Evolutionary conservation across 2,329 filamentous ascomycete genomes (phyloP).

Genomic region (Diplodia mutila): DNA sequence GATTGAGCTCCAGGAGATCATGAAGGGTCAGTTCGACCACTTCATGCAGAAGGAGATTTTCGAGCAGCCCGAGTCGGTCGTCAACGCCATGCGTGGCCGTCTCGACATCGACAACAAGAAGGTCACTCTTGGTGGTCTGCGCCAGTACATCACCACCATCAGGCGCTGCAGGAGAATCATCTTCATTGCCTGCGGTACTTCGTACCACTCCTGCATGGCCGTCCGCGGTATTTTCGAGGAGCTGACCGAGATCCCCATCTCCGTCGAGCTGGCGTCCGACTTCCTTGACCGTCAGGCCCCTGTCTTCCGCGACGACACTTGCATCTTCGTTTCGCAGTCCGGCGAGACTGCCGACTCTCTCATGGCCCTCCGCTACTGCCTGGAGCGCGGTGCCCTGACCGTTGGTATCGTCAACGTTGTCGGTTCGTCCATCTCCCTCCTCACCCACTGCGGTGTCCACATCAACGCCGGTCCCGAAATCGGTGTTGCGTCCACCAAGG

Average conservation of each 20-base stretch:
- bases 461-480: slow-evolving; percentile 99
- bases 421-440: slow-evolving; percentile 95
- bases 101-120: slow-evolving; percentile 91
- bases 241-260: slow-evolving; percentile 95
- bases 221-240: slow-evolving; percentile 98
- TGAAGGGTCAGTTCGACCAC: slow-evolving; percentile 99
- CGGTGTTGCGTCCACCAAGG: slow-evolving; percentile 98
- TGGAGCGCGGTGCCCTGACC: slow-evolving; percentile 95
- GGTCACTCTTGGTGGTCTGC: slow-evolving; percentile 92
- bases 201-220: slow-evolving; percentile 99
- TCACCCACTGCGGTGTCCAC: slow-evolving; percentile 99
- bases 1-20: slow-evolving; percentile 99
- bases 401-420: slow-evolving; percentile 99
- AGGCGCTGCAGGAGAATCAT: slow-evolving; percentile 96
- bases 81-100: slow-evolving; percentile 99
- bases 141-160: slow-evolving; percentile 96
- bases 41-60: slow-evolving; percentile 99
- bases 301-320: slow-evolving; percentile 99
- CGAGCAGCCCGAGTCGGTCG: slow-evolving; percentile 97
- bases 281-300: slow-evolving; percentile 96
- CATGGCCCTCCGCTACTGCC: slow-evolving; percentile 94
- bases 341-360: slow-evolving; percentile 98
- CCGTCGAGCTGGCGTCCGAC: slow-evolving; percentile 95
- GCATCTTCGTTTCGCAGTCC: slow-evolving; percentile 97
- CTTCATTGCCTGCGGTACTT: slow-evolving; percentile 98